Percentiles rank a stretch among this genome's conserved stretches.
Evolutionary conservation across 73 alveolate genomes (phyloP).

Genomic region (Symbiodinium pilosum): DNA sequence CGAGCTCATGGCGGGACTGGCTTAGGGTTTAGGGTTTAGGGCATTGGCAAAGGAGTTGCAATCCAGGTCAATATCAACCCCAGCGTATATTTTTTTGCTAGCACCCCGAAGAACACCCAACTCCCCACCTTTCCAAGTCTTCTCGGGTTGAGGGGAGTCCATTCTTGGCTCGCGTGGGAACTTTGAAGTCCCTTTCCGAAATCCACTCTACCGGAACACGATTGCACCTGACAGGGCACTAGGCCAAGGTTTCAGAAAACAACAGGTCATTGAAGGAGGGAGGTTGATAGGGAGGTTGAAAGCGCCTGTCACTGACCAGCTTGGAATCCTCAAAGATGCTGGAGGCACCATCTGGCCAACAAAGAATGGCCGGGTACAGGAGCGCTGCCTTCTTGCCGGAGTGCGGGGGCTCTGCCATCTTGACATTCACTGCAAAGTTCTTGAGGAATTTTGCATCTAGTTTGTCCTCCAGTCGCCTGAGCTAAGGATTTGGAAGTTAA

Average conservation of each 20-base stretch:
- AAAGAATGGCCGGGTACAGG: not conserved
- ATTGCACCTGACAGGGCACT: not conserved
- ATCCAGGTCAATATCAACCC: too few relatives aligned
- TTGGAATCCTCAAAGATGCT: not conserved
- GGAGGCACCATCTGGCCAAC: not conserved
- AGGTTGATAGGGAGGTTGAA: too few relatives aligned
- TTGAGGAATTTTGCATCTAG: not conserved
- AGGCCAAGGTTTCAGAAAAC: not conserved
- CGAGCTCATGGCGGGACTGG: too few relatives aligned
- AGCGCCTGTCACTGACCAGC: not conserved
- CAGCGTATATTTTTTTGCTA: too few relatives aligned
- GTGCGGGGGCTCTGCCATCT: not conserved
- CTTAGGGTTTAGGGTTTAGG: not conserved
- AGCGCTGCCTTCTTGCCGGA: not conserved
- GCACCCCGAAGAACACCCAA: too few relatives aligned
- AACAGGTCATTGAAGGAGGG: not conserved
- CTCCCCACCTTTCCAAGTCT: not conserved
- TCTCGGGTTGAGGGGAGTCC: not conserved
- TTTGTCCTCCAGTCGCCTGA: not conserved
- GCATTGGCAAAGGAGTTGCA: too few relatives aligned
- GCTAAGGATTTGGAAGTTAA: not conserved
- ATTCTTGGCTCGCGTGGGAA: not conserved
- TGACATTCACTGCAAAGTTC: not conserved
- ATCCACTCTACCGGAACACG: not conserved
- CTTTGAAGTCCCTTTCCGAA: not conserved